Conservation (phyloP, 306 rosid genomes). For the Castanea mollissima region DNA sequence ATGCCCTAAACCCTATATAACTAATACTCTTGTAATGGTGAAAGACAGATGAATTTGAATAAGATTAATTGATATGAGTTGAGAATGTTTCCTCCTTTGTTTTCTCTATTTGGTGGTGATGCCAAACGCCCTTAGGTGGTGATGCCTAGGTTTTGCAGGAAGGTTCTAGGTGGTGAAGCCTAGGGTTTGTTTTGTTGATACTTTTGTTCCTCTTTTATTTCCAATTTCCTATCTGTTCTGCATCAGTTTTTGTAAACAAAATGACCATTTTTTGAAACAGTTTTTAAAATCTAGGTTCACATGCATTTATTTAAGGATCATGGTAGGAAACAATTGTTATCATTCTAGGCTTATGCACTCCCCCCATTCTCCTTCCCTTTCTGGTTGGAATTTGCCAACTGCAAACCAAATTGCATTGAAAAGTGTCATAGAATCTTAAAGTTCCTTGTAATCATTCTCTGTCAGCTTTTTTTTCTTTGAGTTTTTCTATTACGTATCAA, state of each 20-base stretch:
- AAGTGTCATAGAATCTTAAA: neutral
- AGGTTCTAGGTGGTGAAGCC: too few relatives aligned
- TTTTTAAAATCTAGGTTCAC: neutral
- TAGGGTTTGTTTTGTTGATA: too few relatives aligned
- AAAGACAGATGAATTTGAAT: too few relatives aligned
- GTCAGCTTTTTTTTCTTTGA: neutral
- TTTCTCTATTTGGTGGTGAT: too few relatives aligned
- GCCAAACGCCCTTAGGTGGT: too few relatives aligned
- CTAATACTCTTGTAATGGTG: too few relatives aligned
- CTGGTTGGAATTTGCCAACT: neutral
- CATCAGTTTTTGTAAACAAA: neutral
- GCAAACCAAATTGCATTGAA: neutral
- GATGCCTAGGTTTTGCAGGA: too few relatives aligned
- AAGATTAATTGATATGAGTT: too few relatives aligned
- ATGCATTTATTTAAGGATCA: neutral
- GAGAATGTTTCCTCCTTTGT: too few relatives aligned
- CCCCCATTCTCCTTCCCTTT: neutral
- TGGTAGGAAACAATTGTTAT: neutral
- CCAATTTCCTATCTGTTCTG: too few relatives aligned
- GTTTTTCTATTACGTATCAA: neutral
- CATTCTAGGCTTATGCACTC: neutral
- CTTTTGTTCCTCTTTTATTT: too few relatives aligned
- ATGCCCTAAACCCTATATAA: too few relatives aligned
- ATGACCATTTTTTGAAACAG: neutral
- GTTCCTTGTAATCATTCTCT: neutral